Percentiles rank a stretch among this genome's conserved stretches.
Evolutionary conservation across 345 rosid species (phyloP).

Genomic region (Linum usitatissimum): DNA sequence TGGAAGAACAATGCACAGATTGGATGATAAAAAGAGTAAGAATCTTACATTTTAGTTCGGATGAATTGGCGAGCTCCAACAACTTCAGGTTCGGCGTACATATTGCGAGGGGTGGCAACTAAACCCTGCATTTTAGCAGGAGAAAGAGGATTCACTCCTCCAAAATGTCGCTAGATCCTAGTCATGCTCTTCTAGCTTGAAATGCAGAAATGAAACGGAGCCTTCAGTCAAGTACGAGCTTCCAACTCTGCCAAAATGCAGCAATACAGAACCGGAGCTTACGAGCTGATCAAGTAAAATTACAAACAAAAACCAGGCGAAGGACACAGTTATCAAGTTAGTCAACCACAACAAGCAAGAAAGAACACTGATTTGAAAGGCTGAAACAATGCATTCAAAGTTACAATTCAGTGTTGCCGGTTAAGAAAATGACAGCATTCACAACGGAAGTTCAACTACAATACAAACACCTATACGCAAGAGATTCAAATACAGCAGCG

Average conservation of each 20-base stretch:
- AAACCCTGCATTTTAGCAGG: conserved; percentile 50
- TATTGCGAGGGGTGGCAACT: conserved; percentile 19
- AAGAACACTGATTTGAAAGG: background rate
- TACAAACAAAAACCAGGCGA: no score
- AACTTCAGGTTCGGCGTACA: conserved; percentile 24
- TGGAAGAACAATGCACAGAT: background rate
- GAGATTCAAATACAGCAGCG: background rate
- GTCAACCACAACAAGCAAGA: background rate
- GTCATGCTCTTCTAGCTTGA: conserved; percentile 10
- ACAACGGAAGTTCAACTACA: background rate
- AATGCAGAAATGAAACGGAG: background rate
- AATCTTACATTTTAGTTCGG: conserved; percentile 51
- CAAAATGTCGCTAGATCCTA: background rate
- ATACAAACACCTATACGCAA: background rate
- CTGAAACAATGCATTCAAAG: background rate
- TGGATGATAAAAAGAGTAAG: background rate
- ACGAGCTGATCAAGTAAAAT: background rate
- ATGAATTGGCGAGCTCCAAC: conserved; percentile 30
- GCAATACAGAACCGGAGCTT: background rate
- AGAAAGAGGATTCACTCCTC: conserved; percentile 40
- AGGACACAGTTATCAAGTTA: background rate
- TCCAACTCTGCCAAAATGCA: background rate
- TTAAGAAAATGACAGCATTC: background rate
- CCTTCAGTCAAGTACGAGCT: background rate
- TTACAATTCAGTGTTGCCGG: background rate